Conservation (phyloP, 2,329 filamentous ascomycete species). For the Ilyonectria sp. region DNA sequence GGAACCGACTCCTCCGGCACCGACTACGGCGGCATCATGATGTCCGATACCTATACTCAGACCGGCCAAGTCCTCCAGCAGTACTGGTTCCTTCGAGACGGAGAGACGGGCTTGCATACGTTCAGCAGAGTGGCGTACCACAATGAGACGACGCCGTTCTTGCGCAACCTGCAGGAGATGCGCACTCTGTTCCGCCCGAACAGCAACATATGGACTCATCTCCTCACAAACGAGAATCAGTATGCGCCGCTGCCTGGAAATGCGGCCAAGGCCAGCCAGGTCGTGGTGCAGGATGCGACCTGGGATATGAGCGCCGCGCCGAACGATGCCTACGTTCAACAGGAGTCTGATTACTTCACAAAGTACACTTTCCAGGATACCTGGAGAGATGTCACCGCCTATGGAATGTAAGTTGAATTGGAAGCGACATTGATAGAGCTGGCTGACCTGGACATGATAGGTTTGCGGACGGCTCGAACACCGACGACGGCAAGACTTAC, state of each 20-base stretch:
- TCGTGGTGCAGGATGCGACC: constrained; percentile 75
- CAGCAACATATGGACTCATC: constrained; percentile 72
- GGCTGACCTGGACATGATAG: constrained; percentile 32
- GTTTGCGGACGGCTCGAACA: constrained; percentile 57
- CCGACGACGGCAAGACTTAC: constrained; percentile 65
- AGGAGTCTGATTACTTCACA: constrained; percentile 74
- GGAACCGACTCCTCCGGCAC: constrained; percentile 64
- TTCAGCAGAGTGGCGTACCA: constrained; percentile 74
- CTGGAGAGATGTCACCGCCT: constrained; percentile 71
- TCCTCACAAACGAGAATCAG: constrained; percentile 70
- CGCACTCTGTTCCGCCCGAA: constrained; percentile 74
- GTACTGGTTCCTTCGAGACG: constrained; percentile 76
- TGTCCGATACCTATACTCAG: constrained; percentile 71
- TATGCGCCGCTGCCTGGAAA: constrained; percentile 64
- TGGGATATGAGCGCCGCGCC: constrained; percentile 72
- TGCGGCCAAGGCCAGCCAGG: constrained; percentile 54
- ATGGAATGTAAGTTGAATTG: constrained; percentile 59
- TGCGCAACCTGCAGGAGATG: constrained; percentile 73
- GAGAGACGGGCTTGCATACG: constrained; percentile 74
- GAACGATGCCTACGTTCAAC: constrained; percentile 68
- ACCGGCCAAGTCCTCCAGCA: constrained; percentile 74
- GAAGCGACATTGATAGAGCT: not conserved
- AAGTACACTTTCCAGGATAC: constrained; percentile 75
- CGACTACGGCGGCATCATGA: constrained; percentile 70
- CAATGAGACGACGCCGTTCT: constrained; percentile 69